phyloP scores from a whole-genome alignment of 441 rosid species.

The Aquilaria agallochum region DNA sequence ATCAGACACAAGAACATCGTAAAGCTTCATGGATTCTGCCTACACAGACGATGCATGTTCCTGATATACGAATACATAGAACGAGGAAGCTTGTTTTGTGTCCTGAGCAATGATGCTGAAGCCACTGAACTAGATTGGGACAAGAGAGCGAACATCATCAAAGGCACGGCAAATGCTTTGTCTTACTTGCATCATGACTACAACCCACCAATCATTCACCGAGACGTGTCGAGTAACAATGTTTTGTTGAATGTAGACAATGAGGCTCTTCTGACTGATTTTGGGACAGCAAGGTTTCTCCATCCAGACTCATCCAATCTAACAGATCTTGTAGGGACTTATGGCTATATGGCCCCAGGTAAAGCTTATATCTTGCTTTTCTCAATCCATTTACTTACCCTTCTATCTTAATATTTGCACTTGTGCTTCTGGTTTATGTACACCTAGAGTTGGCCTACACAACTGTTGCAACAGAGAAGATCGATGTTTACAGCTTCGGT shows the following conservation, averaged over 20 bases:
- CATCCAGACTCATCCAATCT: slow-evolving; percentile 19
- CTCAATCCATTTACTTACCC: not conserved
- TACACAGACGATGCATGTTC: slow-evolving; percentile 18
- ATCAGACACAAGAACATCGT: slow-evolving; percentile 17
- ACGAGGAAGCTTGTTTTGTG: slow-evolving; percentile 16
- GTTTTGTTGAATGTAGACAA: slow-evolving; percentile 10
- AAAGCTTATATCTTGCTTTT: not conserved
- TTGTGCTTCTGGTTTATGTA: not conserved
- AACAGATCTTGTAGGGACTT: slow-evolving; percentile 17
- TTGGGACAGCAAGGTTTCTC: slow-evolving; percentile 17
- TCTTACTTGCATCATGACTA: slow-evolving; percentile 22
- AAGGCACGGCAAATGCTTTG: slow-evolving; percentile 18
- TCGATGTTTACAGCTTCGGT: too few relatives aligned
- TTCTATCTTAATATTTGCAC: not conserved
- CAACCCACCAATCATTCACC: slow-evolving; percentile 14
- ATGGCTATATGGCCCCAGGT: slow-evolving; percentile 31
- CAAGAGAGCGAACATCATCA: slow-evolving; percentile 18
- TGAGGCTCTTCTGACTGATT: slow-evolving; percentile 15
- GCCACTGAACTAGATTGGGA: slow-evolving; percentile 18
- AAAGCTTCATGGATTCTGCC: slow-evolving; percentile 19
- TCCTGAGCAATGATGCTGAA: slow-evolving; percentile 8
- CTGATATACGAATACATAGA: slow-evolving; percentile 21
- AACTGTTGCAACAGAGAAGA: too few relatives aligned
- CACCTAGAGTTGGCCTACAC: slow-evolving; percentile 12
- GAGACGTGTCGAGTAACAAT: slow-evolving; percentile 25